These are phyloP conservation scores for Nemania serpens DNA, from an alignment of 2,329 filamentous ascomycete genomes.

Conservation along the genomic window DNA sequence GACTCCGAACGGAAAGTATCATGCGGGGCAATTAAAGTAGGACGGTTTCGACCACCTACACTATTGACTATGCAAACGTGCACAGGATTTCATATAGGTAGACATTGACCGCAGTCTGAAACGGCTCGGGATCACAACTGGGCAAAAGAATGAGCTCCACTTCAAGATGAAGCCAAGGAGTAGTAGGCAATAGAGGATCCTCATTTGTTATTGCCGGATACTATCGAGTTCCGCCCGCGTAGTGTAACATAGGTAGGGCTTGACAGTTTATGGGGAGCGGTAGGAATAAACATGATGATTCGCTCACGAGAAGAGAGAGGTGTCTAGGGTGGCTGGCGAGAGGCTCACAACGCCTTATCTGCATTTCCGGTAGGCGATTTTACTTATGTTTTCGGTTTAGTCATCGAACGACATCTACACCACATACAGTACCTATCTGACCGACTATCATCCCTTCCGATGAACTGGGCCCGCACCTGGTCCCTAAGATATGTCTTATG, in stretches of 20 bases:
- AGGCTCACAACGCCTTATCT: not conserved
- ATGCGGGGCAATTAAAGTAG: constrained; percentile 10
- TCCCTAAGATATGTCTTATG: not conserved
- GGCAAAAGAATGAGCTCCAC: constrained; percentile 7
- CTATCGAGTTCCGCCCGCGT: not conserved
- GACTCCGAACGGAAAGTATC: constrained; percentile 19
- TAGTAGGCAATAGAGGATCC: constrained; percentile 2
- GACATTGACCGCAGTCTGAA: too few relatives aligned
- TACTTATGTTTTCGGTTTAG: not conserved
- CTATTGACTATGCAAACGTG: constrained; percentile 1
- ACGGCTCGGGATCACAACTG: not conserved
- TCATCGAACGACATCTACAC: not conserved
- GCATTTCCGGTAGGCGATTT: not conserved
- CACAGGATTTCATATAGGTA: too few relatives aligned
- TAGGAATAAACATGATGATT: not conserved
- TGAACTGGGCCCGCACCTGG: not conserved
- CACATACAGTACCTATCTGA: too few relatives aligned
- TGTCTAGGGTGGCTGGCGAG: not conserved
- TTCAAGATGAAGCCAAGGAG: constrained; percentile 7
- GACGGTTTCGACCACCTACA: constrained; percentile 1
- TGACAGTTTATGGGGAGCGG: not conserved
- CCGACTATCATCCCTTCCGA: not conserved
- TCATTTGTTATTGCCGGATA: constrained; percentile 6
- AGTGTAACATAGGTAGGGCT: not conserved
- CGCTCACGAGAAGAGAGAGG: not conserved